Evolutionary conservation across 306 rosid genomes (phyloP).

Genomic region (Canavalia ensiformis): DNA sequence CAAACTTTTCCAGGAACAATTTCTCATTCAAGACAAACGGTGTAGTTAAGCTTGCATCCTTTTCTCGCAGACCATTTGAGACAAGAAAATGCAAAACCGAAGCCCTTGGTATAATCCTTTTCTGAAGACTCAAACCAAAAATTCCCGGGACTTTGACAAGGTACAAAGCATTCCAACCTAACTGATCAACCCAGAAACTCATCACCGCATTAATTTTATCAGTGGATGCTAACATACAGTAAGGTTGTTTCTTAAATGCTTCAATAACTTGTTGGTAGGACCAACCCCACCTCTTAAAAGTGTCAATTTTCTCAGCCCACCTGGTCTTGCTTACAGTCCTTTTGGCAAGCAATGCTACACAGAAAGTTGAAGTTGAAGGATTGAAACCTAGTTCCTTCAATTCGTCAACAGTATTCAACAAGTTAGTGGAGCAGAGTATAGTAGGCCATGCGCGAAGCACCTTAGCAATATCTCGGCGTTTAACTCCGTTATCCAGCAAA

Average conservation of each 20-base stretch:
- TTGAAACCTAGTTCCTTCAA: background rate
- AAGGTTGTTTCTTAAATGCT: slow-evolving; percentile 50
- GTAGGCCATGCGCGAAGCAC: background rate
- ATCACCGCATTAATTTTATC: slow-evolving; percentile 53
- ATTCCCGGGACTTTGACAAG: background rate
- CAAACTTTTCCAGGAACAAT: slow-evolving; percentile 47
- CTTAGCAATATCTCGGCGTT: background rate
- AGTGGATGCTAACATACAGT: slow-evolving; percentile 46
- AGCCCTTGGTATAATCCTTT: slow-evolving; percentile 62
- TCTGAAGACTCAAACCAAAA: slow-evolving; percentile 52
- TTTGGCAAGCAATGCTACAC: background rate
- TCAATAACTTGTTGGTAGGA: background rate
- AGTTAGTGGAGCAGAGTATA: background rate
- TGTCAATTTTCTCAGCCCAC: background rate
- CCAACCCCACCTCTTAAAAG: slow-evolving; percentile 5
- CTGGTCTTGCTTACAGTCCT: background rate
- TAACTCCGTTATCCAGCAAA: background rate
- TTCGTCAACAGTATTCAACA: background rate
- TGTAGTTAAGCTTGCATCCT: slow-evolving; percentile 25
- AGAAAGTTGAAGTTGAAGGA: background rate
- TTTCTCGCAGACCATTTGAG: slow-evolving; percentile 50
- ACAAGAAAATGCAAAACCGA: slow-evolving; percentile 47
- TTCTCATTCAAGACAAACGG: slow-evolving; percentile 18
- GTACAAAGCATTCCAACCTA: slow-evolving; percentile 42
- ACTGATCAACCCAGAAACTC: slow-evolving; percentile 51